phyloP scores from a whole-genome alignment of 1,284 basidiomycete species.

The Cerioporus squamosus region DNA sequence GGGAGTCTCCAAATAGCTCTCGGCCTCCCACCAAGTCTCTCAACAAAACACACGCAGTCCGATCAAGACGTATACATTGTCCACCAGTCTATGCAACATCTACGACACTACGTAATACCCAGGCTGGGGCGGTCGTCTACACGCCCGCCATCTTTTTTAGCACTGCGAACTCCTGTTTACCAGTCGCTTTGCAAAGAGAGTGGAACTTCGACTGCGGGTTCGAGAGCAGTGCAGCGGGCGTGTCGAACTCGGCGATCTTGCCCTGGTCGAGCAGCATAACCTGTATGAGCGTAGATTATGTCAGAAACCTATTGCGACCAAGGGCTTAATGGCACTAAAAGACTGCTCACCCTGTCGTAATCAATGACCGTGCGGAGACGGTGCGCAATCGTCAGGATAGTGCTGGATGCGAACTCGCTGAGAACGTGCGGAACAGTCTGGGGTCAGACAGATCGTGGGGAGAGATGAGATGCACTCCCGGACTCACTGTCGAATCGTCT shows the following conservation, averaged over 20 bases:
- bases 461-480: background rate
- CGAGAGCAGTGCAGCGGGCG: conserved; percentile 70
- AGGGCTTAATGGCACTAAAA: background rate
- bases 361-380: conserved; percentile 68
- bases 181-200: conserved; percentile 81
- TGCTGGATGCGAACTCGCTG: conserved; percentile 60
- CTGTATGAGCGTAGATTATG: conserved; percentile 37
- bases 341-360: conserved; percentile 50
- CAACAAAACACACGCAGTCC: too few relatives aligned
- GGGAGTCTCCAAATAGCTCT: too few relatives aligned
- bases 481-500: conserved; percentile 74
- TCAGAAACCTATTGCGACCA: conserved; percentile 8
- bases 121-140: conserved; percentile 20
- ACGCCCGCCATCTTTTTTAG: conserved; percentile 71
- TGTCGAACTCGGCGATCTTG: conserved; percentile 82
- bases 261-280: conserved; percentile 91
- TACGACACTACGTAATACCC: background rate
- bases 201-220: conserved; percentile 75
- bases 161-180: conserved; percentile 77
- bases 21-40: too few relatives aligned
- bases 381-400: conserved; percentile 66
- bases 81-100: background rate
- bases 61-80: background rate
- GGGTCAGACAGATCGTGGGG: conserved; percentile 13
- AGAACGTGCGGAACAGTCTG: background rate